phyloP scores from a whole-genome alignment of 768 basidiomycete species.

The Sporobolomyces phaffii region DNA sequence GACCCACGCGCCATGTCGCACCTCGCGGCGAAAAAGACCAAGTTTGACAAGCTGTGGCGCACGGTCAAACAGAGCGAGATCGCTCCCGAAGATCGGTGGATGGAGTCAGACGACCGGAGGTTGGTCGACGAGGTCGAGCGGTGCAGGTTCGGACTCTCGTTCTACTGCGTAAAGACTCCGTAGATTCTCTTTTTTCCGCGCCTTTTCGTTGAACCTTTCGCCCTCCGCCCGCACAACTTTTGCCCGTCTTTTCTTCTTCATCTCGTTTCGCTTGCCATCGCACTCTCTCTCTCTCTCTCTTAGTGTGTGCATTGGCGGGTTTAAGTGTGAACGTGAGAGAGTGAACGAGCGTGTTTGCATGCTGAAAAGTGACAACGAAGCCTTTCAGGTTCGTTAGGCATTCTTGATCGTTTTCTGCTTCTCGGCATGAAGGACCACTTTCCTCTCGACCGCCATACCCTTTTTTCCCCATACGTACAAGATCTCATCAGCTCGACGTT shows the following conservation, averaged over 20 bases:
- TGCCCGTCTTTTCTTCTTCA: too few species aligned
- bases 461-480: not conserved
- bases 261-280: too few species aligned
- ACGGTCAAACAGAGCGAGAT: constrained; percentile 52
- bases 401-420: constrained; percentile 81
- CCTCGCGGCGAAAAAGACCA: constrained; percentile 62
- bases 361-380: too few species aligned
- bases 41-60: constrained; percentile 57
- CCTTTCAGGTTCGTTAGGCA: not conserved
- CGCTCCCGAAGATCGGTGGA: constrained; percentile 64
- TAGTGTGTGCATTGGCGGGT: too few species aligned
- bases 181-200: not conserved
- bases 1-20: constrained; percentile 75
- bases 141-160: constrained; percentile 74
- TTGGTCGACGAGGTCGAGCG: constrained; percentile 73
- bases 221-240: too few species aligned
- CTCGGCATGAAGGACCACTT: constrained; percentile 91
- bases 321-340: too few species aligned
- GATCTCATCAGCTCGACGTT: not conserved
- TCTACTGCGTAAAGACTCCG: constrained; percentile 54
- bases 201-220: too few species aligned
- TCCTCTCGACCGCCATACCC: constrained; percentile 89
- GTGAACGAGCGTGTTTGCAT: too few species aligned
- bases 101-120: constrained; percentile 64
- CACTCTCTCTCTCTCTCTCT: too few species aligned